Evolutionary conservation across 306 rosid genomes (phyloP).

Genomic region (Oemleria cerasiformis): DNA sequence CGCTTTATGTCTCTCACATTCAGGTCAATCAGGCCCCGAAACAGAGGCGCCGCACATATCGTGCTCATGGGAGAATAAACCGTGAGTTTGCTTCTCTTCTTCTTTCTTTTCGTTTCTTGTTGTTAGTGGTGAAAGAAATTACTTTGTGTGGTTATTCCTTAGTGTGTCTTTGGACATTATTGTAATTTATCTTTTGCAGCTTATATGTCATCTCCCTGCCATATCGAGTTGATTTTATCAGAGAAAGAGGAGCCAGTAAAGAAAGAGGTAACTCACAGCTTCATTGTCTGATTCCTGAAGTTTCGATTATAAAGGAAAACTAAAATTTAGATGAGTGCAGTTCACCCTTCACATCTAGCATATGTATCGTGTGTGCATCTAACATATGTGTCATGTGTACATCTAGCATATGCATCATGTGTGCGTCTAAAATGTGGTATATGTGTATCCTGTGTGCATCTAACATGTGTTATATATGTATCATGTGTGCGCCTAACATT

Average conservation of each 20-base stretch:
- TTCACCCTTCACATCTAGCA: background rate
- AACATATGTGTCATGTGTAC: background rate
- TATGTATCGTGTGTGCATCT: background rate
- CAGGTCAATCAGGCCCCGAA: conserved; percentile 89
- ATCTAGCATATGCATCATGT: too few relatives aligned
- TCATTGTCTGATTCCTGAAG: background rate
- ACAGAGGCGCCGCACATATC: conserved; percentile 83
- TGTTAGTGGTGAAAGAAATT: background rate
- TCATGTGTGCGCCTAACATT: too few relatives aligned
- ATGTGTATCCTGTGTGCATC: too few relatives aligned
- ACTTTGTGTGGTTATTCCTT: background rate
- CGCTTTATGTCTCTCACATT: conserved; percentile 67
- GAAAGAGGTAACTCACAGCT: conserved; percentile 59
- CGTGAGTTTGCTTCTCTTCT: conserved; percentile 38
- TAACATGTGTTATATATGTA: too few relatives aligned
- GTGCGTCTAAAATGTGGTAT: too few relatives aligned
- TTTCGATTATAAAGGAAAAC: background rate
- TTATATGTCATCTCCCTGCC: conserved; percentile 95
- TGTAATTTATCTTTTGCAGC: conserved; percentile 36
- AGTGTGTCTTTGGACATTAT: background rate
- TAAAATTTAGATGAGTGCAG: background rate
- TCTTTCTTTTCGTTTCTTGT: background rate
- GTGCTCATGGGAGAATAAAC: conserved; percentile 90
- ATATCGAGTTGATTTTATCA: conserved; percentile 72
- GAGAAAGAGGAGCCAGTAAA: conserved; percentile 85